These are phyloP conservation scores for Lepidium aucheri DNA, from an alignment of 345 rosid species.

Conservation along the genomic window DNA sequence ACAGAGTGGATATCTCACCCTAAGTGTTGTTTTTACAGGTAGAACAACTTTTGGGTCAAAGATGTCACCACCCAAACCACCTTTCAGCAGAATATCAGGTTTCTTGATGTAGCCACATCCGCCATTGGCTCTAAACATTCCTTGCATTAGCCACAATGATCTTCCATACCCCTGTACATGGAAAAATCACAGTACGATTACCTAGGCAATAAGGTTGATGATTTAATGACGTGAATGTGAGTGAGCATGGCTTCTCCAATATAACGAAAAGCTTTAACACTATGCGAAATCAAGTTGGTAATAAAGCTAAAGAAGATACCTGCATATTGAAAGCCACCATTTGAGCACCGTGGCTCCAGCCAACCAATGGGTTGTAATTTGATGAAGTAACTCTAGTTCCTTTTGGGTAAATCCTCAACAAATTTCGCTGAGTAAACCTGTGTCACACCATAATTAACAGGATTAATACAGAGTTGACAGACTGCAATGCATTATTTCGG, in stretches of 20 bases:
- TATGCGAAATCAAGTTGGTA: neutral
- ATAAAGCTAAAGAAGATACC: constrained; percentile 30
- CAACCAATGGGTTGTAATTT: constrained; percentile 61
- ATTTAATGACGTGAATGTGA: neutral
- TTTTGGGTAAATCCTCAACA: constrained; percentile 67
- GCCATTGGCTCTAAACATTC: constrained; percentile 70
- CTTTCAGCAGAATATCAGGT: constrained; percentile 46
- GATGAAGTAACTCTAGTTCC: constrained; percentile 58
- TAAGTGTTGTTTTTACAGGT: constrained; percentile 27
- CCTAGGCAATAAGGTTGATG: neutral
- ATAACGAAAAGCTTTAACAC: neutral
- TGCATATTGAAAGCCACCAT: constrained; percentile 93
- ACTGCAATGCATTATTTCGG: neutral
- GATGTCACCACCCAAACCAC: constrained; percentile 32
- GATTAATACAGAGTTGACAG: neutral
- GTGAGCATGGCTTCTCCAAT: neutral
- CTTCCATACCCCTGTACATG: constrained; percentile 53
- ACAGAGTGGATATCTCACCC: constrained; percentile 12
- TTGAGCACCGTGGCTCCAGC: constrained; percentile 87
- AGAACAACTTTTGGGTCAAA: constrained; percentile 54
- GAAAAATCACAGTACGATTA: neutral
- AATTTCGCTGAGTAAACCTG: constrained; percentile 62
- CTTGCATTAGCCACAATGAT: constrained; percentile 74
- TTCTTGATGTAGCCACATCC: constrained; percentile 71
- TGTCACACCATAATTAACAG: neutral